phyloP scores from a whole-genome alignment of 2,329 filamentous ascomycete genomes.

The Basipetospora chlamydospora region DNA sequence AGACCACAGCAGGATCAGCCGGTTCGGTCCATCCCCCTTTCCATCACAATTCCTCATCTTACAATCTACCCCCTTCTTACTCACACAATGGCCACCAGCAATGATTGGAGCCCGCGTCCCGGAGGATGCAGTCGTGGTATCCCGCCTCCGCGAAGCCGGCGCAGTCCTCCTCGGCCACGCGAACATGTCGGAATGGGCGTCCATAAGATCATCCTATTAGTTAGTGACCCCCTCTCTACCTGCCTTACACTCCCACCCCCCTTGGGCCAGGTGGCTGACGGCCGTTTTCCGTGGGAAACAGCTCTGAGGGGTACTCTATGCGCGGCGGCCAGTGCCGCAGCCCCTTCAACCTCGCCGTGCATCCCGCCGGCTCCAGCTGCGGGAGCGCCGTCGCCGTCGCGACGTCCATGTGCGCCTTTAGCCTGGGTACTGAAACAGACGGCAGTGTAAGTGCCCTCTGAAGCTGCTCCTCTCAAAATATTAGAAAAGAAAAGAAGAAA shows the following conservation, averaged over 20 bases:
- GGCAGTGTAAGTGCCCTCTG: constrained; percentile 26
- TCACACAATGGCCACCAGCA: too few relatives aligned
- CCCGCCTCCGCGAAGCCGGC: constrained; percentile 46
- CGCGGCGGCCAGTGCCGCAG: constrained; percentile 49
- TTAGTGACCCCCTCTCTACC: neutral
- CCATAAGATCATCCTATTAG: constrained; percentile 53
- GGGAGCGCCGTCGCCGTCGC: constrained; percentile 52
- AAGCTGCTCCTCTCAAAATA: too few relatives aligned
- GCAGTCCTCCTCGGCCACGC: constrained; percentile 59
- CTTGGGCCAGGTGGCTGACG: neutral
- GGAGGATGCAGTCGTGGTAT: constrained; percentile 51
- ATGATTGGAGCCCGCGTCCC: constrained; percentile 52
- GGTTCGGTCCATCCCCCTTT: too few relatives aligned
- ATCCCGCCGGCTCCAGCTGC: constrained; percentile 54
- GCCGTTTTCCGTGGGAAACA: neutral
- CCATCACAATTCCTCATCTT: too few relatives aligned
- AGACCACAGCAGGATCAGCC: constrained; percentile 56
- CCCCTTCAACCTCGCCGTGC: constrained; percentile 54
- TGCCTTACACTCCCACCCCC: neutral
- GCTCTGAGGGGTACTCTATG: constrained; percentile 49
- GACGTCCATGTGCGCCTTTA: constrained; percentile 47
- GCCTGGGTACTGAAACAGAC: constrained; percentile 62
- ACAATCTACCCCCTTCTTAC: too few relatives aligned
- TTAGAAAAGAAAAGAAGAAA: too few relatives aligned
- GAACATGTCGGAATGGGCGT: constrained; percentile 59